Conservation (phyloP, 73 alveolate genomes). For the Paramecium sonneborni region DNA sequence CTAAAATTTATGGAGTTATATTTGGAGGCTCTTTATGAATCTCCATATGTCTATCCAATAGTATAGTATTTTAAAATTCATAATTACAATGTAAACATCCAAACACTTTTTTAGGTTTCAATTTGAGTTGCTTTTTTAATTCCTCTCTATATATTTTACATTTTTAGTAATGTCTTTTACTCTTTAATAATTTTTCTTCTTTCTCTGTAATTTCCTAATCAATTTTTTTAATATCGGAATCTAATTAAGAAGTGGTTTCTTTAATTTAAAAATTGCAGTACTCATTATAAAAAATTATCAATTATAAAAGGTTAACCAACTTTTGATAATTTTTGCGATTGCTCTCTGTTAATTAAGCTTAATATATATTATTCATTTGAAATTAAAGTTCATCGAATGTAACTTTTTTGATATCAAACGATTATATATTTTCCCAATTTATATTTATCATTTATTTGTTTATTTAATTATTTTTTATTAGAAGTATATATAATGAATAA, state of each 20-base stretch:
- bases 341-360: not conserved
- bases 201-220: not conserved
- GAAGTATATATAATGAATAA: no score
- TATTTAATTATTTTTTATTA: no score
- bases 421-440: not conserved
- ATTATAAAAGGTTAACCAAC: not conserved
- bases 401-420: not conserved
- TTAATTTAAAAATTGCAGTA: not conserved
- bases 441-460: not conserved
- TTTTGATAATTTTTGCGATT: not conserved
- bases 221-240: not conserved
- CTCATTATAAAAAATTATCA: conserved; percentile 7
- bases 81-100: not conserved
- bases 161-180: not conserved
- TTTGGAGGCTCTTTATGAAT: not conserved
- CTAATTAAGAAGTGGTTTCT: not conserved
- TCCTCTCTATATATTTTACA: not conserved
- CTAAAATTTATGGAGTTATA: not conserved
- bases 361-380: not conserved
- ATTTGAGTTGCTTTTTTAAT: not conserved
- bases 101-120: not conserved
- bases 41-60: not conserved
- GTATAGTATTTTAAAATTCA: not conserved
- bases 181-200: not conserved
- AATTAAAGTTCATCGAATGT: not conserved